Evolutionary conservation across 495 filamentous ascomycete genomes (phyloP).

Genomic region (Cercophora newfieldiana): DNA sequence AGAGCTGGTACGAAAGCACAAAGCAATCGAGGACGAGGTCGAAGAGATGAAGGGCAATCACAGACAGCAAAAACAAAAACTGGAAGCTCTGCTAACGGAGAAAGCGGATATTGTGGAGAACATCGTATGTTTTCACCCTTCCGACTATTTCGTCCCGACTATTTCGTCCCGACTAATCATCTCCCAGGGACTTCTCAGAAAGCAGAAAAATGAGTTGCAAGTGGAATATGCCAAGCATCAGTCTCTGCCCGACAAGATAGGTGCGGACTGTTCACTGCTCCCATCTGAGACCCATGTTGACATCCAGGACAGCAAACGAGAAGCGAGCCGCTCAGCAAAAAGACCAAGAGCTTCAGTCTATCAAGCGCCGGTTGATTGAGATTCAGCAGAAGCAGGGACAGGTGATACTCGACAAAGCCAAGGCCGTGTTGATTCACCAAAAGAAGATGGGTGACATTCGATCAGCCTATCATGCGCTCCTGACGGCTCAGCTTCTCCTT

Average conservation of each 20-base stretch:
- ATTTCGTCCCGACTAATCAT: neutral
- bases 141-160: neutral
- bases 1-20: conserved; percentile 22
- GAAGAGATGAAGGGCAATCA: neutral
- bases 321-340: conserved; percentile 50
- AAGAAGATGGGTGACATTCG: conserved; percentile 61
- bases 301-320: conserved; percentile 46
- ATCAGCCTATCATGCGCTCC: conserved; percentile 58
- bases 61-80: neutral
- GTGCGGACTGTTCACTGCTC: conserved; percentile 39
- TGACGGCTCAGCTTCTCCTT: conserved; percentile 65
- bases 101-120: conserved; percentile 16
- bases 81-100: neutral
- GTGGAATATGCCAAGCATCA: conserved; percentile 60
- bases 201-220: conserved; percentile 56
- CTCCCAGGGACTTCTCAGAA: conserved; percentile 33
- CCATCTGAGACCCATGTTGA: conserved; percentile 22
- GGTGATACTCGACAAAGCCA: conserved; percentile 61
- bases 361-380: conserved; percentile 28
- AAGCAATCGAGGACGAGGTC: neutral
- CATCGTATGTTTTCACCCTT: conserved; percentile 40
- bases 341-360: conserved; percentile 39
- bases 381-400: conserved; percentile 50
- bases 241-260: conserved; percentile 67
- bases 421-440: conserved; percentile 59